Percentiles rank a stretch among this genome's conserved stretches.
phyloP scores from a whole-genome alignment of 2,329 filamentous ascomycete species.

The Colletotrichum horii region DNA sequence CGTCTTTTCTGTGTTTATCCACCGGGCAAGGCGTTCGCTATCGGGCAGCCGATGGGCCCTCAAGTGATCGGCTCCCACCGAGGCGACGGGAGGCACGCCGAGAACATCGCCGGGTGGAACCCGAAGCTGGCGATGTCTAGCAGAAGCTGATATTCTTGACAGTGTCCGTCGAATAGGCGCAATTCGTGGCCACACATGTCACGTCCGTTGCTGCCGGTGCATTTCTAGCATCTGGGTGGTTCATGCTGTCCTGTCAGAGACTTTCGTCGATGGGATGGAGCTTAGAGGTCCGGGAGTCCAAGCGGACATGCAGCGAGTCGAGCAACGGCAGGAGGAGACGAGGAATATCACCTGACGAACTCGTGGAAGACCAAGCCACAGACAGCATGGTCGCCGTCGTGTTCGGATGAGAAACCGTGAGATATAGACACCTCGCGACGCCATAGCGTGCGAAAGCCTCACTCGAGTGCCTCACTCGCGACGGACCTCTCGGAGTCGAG shows the following conservation, averaged over 20 bases:
- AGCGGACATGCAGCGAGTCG: background rate
- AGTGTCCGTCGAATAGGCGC: background rate
- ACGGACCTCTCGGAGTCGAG: background rate
- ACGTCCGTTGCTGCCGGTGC: background rate
- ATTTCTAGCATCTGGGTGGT: background rate
- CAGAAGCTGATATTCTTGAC: background rate
- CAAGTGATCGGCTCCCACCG: background rate
- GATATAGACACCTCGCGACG: background rate
- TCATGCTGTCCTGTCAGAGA: slow-evolving; percentile 12
- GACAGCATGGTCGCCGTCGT: background rate
- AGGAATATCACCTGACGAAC: background rate
- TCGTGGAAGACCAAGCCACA: background rate
- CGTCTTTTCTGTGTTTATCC: background rate
- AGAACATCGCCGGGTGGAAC: background rate
- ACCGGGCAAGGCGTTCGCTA: background rate
- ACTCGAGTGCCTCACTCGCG: background rate
- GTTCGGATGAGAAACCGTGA: background rate
- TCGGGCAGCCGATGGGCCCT: background rate
- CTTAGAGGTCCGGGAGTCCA: background rate
- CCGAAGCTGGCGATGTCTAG: background rate
- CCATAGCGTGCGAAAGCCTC: background rate
- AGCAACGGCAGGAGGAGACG: background rate
- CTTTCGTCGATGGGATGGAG: background rate
- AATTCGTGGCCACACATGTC: background rate
- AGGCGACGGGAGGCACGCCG: background rate